Evolutionary conservation across 169 alveolate genomes (phyloP).

Genomic region (Babesia divergens): DNA sequence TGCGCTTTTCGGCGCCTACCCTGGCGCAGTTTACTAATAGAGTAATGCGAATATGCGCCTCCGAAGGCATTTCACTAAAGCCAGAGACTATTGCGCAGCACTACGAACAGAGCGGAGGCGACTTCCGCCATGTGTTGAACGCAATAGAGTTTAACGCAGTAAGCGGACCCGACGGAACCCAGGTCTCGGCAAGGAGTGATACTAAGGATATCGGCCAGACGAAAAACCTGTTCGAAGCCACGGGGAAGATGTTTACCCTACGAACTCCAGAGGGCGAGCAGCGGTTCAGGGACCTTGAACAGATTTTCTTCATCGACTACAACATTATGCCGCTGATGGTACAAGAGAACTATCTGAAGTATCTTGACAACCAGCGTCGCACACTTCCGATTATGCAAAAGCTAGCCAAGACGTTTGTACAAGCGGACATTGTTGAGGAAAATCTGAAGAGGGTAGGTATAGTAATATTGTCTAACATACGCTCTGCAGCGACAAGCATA

Average conservation of each 20-base stretch:
- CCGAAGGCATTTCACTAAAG: slow-evolving; percentile 85
- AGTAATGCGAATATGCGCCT: slow-evolving; percentile 79
- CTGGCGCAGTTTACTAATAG: slow-evolving; percentile 78
- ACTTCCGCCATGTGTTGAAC: slow-evolving; percentile 89
- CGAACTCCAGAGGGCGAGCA: slow-evolving; percentile 40
- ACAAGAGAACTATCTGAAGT: slow-evolving; percentile 88
- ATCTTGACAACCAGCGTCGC: slow-evolving; percentile 52
- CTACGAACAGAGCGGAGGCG: slow-evolving; percentile 88
- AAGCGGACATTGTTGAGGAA: slow-evolving; percentile 61
- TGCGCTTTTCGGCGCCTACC: slow-evolving; percentile 88
- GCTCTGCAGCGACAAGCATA: slow-evolving; percentile 31
- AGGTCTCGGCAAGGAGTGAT: slow-evolving; percentile 63
- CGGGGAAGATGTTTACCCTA: slow-evolving; percentile 63
- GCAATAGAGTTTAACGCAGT: slow-evolving; percentile 85
- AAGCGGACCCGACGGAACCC: slow-evolving; percentile 59
- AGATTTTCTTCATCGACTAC: slow-evolving; percentile 90
- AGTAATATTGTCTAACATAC: background rate
- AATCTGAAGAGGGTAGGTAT: slow-evolving; percentile 13
- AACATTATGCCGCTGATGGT: slow-evolving; percentile 90
- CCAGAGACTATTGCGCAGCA: slow-evolving; percentile 83
- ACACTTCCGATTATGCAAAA: slow-evolving; percentile 58
- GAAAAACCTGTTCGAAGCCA: slow-evolving; percentile 74
- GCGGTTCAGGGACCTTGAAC: slow-evolving; percentile 52
- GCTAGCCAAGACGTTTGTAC: slow-evolving; percentile 60
- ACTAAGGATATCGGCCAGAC: slow-evolving; percentile 69